Percentiles rank a stretch among this genome's conserved stretches.
These are phyloP conservation scores for Neonectria faginata DNA, from an alignment of 2,329 filamentous ascomycete genomes.

Conservation along the genomic window DNA sequence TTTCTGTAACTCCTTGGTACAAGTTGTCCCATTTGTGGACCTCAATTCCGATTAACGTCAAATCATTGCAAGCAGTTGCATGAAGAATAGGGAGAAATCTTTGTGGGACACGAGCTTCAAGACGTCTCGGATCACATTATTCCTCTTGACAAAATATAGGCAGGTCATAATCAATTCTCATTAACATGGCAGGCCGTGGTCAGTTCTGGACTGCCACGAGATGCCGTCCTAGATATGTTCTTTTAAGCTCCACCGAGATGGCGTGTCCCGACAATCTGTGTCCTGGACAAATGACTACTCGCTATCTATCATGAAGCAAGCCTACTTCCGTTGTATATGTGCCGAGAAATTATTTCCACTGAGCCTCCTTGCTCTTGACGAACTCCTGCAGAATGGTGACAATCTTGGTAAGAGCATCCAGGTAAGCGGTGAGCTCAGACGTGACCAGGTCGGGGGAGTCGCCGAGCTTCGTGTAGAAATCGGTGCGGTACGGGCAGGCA, in stretches of 20 bases:
- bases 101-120: neutral
- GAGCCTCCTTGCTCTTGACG: constrained; percentile 66
- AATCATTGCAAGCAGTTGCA: neutral
- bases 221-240: constrained; percentile 21
- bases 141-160: neutral
- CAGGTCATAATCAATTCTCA: constrained; percentile 1
- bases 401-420: constrained; percentile 80
- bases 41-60: too few species aligned
- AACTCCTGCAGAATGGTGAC: constrained; percentile 79
- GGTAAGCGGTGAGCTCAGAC: constrained; percentile 75
- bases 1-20: too few species aligned
- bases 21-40: neutral
- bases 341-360: constrained; percentile 60
- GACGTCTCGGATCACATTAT: neutral
- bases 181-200: constrained; percentile 7
- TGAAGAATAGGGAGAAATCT: neutral
- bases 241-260: constrained; percentile 17
- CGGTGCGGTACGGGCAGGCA: constrained; percentile 90
- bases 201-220: constrained; percentile 16
- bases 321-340: constrained; percentile 11
- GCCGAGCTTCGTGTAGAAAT: constrained; percentile 92
- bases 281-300: constrained; percentile 18
- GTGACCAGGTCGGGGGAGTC: constrained; percentile 72
- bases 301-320: constrained; percentile 25
- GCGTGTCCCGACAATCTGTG: constrained; percentile 28